phyloP scores from a whole-genome alignment of 2,329 filamentous ascomycete genomes.

The Trichoderma atroviride region DNA sequence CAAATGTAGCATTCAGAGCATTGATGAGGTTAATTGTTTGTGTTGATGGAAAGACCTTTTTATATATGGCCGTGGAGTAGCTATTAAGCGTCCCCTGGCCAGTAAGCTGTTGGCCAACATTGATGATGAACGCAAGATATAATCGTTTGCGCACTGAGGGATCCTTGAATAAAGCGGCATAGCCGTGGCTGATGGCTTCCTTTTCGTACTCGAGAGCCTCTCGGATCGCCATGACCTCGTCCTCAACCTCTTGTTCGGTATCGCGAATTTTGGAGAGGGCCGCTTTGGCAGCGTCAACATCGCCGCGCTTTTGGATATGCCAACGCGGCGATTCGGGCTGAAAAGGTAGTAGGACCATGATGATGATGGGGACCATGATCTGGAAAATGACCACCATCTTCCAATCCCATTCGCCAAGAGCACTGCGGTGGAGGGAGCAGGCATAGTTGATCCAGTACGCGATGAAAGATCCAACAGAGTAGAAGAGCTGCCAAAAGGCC shows the following conservation, averaged over 20 bases:
- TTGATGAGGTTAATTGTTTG: constrained; percentile 8
- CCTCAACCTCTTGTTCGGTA: not conserved
- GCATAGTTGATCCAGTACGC: constrained; percentile 15
- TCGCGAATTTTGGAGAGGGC: not conserved
- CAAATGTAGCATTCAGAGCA: constrained; percentile 5
- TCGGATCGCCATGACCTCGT: not conserved
- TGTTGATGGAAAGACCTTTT: not conserved
- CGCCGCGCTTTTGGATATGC: not conserved
- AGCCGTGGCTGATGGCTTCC: constrained; percentile 5
- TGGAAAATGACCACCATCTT: constrained; percentile 16
- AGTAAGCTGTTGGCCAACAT: not conserved
- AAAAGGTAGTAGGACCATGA: constrained; percentile 1
- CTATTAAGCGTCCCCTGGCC: constrained; percentile 10
- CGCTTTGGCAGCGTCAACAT: not conserved
- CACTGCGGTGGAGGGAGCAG: not conserved
- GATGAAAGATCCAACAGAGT: constrained; percentile 1
- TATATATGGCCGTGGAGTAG: constrained; percentile 7
- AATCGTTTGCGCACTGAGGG: not conserved
- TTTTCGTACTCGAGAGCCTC: constrained; percentile 1
- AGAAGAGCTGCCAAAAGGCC: constrained; percentile 13
- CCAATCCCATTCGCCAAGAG: constrained; percentile 3
- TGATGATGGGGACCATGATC: constrained; percentile 6
- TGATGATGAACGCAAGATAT: not conserved
- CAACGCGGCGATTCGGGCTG: not conserved
- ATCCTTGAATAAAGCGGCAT: not conserved